Evolutionary conservation across 257 asterid genomes (phyloP).

Genomic region (Solanum virginianum): DNA sequence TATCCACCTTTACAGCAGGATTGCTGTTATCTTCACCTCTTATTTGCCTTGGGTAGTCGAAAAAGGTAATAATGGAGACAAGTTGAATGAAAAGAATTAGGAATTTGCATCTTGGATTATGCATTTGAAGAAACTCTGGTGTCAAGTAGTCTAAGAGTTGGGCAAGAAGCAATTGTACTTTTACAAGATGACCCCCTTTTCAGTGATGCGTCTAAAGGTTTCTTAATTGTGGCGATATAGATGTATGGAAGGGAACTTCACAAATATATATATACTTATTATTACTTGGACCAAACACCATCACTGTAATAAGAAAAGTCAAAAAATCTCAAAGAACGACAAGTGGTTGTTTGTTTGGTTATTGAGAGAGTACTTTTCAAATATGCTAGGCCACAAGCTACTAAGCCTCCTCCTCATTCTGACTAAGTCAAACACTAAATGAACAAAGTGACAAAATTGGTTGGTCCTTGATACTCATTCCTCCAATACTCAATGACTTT

Average conservation of each 20-base stretch:
- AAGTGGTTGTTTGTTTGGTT: not conserved
- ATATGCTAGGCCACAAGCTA: not conserved
- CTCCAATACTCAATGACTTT: not conserved
- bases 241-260: not conserved
- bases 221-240: not conserved
- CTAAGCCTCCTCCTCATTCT: not conserved
- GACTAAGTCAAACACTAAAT: not conserved
- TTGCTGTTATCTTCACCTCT: not conserved
- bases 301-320: not conserved
- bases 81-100: not conserved
- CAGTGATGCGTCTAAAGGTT: not conserved
- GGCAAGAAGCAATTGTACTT: not conserved
- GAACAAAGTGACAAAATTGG: not conserved
- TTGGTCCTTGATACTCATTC: not conserved
- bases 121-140: slow-evolving; percentile 3
- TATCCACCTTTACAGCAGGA: slow-evolving; percentile 13
- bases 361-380: not conserved
- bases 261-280: not conserved
- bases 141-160: not conserved
- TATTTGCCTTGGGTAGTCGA: not conserved
- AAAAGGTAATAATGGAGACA: not conserved
- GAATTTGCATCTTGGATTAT: not conserved
- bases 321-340: not conserved
- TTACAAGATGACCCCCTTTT: not conserved
- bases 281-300: not conserved